Evolutionary conservation across 2,329 filamentous ascomycete species (phyloP), one percentile per base, ranked within the genome.

Genomic region (Xylaria sp.): DNA sequence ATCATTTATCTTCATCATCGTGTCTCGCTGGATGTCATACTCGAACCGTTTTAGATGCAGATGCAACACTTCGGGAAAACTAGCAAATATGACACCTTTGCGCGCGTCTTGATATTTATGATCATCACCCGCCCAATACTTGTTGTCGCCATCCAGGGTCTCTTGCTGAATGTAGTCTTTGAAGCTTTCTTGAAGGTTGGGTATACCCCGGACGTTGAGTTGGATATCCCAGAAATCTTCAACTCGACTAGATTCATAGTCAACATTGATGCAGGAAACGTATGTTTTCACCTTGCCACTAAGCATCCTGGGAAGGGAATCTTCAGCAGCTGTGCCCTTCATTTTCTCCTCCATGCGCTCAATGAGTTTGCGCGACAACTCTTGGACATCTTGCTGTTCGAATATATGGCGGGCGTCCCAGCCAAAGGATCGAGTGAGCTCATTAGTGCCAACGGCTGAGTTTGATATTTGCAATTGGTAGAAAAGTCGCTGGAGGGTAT

Each of bases 171-270:
- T 90, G 74, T 99, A 99, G 76, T 98, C 93, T 73, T 89, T 89
- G 81, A 99, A 98, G 73, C 94, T 98, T 71, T 96, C 93, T 66
- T 96, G 90, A 31, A 99, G 81, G 64, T 91, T 94, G 79, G 92
- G 93, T 82, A 97, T 97, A 31, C 93, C 93, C 65, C 91, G 90
- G 52, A 99, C 96, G 68, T 98, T 99, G 69, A 99, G 86, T 75
- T 99, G 95, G 62, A 99, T 92, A 74, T 99, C 95, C 95, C 95
- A 99, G 76, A 97, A 99, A 70, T 99, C 96, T 76, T 99, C 95
- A 67, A 95, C 87, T 64, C 94, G 87, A 64, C 93, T 97, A 21
- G 93, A 97, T 79, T 98, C 94, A 79, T 97, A 99, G 71, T 96
- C 89, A 64, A 99, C 96, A 75, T 99, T 95, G 75, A 99, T 97